Percentiles rank a stretch among this genome's conserved stretches.
These are phyloP conservation scores for Fabrea salina DNA, from an alignment of 169 alveolate genomes.

Conservation along the genomic window DNA sequence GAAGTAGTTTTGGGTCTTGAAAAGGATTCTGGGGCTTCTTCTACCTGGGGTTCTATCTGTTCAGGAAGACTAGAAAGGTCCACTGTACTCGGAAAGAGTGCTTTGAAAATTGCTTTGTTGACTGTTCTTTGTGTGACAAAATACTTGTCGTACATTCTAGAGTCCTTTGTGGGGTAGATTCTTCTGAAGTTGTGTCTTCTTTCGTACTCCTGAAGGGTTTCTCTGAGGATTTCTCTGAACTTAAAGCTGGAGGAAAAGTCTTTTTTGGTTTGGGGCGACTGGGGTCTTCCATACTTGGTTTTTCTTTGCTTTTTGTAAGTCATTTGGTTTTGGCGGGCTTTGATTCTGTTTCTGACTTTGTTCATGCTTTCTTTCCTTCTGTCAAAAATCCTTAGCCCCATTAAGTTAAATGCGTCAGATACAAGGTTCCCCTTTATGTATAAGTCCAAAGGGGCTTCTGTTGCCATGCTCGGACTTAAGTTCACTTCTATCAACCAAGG, in stretches of 20 bases:
- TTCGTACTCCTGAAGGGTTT: conserved; percentile 42
- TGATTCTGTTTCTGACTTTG: conserved; percentile 15
- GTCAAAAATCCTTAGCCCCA: conserved; percentile 47
- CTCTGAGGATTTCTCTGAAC: conserved; percentile 29
- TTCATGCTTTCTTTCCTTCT: conserved; percentile 19
- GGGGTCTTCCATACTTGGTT: neutral
- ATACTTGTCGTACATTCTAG: neutral
- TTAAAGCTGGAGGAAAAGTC: neutral
- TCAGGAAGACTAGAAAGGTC: too few relatives aligned
- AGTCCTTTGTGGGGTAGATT: conserved; percentile 45
- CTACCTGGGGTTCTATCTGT: too few relatives aligned
- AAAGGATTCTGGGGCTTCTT: too few relatives aligned
- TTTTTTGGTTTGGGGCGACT: neutral
- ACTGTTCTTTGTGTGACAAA: neutral
- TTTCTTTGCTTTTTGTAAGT: neutral
- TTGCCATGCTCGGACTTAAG: conserved; percentile 68
- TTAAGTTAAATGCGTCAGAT: conserved; percentile 64
- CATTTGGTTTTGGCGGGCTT: conserved; percentile 4
- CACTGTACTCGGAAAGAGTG: neutral
- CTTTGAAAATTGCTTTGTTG: neutral
- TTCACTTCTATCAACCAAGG: conserved; percentile 77
- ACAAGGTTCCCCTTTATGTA: conserved; percentile 59
- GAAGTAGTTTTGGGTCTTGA: neutral
- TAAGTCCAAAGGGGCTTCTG: conserved; percentile 58
- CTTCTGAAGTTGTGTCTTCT: conserved; percentile 46